Conservation (phyloP, 345 rosid species). For the Corchorus capsularis region DNA sequence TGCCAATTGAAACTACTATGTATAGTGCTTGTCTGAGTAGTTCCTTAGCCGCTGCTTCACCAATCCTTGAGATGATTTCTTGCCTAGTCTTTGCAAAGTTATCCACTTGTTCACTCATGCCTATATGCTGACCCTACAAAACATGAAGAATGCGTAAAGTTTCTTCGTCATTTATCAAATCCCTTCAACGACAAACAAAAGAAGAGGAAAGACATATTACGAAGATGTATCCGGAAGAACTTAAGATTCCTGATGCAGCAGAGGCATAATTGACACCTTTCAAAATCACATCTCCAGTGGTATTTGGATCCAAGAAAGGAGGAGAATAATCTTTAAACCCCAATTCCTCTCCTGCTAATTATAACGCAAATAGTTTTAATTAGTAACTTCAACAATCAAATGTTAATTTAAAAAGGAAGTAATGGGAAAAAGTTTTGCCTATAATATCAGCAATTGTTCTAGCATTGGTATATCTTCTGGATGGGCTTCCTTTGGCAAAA, state of each 20-base stretch:
- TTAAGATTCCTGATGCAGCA: conserved; percentile 14
- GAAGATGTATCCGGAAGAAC: not conserved
- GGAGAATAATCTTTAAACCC: not conserved
- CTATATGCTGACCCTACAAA: too few relatives aligned
- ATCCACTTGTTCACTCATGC: conserved; percentile 28
- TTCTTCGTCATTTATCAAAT: too few relatives aligned
- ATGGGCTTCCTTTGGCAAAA: conserved; percentile 4
- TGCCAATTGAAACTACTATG: not conserved
- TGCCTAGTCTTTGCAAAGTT: conserved; percentile 41
- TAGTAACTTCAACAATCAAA: not conserved
- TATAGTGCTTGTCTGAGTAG: conserved; percentile 28
- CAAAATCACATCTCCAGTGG: not conserved
- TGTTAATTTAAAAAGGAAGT: not conserved
- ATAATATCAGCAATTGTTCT: conserved; percentile 20
- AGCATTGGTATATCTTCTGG: conserved; percentile 16
- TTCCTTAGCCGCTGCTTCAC: conserved; percentile 39
- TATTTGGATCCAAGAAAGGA: conserved; percentile 18
- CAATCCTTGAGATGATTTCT: conserved; percentile 33
- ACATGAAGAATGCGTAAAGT: too few relatives aligned
- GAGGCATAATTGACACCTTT: conserved; percentile 19
- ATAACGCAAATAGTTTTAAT: not conserved
- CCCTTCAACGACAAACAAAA: not conserved
- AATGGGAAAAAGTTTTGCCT: conserved; percentile 10
- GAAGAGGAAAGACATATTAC: not conserved
- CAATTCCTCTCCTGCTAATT: not conserved